Percentiles rank a stretch among this genome's conserved stretches.
Conservation (phyloP, 2,329 filamentous ascomycete genomes). For the Verticillium nonalfalfae region DNA sequence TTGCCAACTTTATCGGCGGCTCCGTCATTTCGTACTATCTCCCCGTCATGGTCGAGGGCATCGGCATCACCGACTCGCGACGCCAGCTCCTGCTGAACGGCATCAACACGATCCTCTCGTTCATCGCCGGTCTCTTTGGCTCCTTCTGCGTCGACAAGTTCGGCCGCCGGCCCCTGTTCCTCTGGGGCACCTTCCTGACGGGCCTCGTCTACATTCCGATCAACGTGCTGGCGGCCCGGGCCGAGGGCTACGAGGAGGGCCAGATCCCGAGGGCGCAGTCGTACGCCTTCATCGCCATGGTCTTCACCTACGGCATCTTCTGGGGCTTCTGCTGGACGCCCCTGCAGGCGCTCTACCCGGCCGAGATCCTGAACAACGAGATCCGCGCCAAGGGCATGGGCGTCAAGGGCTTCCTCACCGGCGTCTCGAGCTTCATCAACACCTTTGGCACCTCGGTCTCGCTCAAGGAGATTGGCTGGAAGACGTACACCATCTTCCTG, state of each 20-base stretch:
- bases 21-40: conserved; percentile 40
- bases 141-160: conserved; percentile 37
- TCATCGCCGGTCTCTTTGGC: conserved; percentile 29
- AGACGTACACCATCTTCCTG: conserved; percentile 36
- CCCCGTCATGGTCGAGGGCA: conserved; percentile 33
- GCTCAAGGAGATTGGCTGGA: conserved; percentile 32
- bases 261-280: conserved; percentile 3
- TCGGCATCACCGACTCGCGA: conserved; percentile 32
- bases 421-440: conserved; percentile 23
- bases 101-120: conserved; percentile 31
- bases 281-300: conserved; percentile 21
- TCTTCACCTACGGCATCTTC: conserved; percentile 36
- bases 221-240: conserved; percentile 23
- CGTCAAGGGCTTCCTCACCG: conserved; percentile 33
- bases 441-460: conserved; percentile 32
- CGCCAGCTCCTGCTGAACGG: conserved; percentile 28
- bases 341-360: conserved; percentile 32
- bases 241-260: conserved; percentile 18
- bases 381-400: conserved; percentile 30
- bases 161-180: conserved; percentile 40
- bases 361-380: conserved; percentile 26
- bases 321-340: conserved; percentile 39
- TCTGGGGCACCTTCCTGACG: conserved; percentile 29
- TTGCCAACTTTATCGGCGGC: conserved; percentile 43
- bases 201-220: conserved; percentile 14